These are phyloP conservation scores for Saccharomycopsis fodiens DNA, from an alignment of 805 yeast species.

Conservation along the genomic window DNA sequence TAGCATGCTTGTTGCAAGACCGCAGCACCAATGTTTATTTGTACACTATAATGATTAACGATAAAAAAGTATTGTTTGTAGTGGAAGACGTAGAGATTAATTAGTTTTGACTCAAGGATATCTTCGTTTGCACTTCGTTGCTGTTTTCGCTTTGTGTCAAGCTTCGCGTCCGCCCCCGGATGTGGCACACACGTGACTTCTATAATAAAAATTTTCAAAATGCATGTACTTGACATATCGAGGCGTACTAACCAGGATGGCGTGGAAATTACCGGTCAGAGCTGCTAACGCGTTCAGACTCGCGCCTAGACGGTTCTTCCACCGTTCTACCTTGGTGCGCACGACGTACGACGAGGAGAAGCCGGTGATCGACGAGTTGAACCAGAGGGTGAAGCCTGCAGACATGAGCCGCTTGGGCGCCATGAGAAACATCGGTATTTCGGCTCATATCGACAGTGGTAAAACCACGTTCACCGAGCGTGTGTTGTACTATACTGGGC, in stretches of 20 bases:
- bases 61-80: neutral
- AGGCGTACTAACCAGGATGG: too few relatives aligned
- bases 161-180: too few relatives aligned
- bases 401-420: constrained; percentile 46
- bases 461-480: constrained; percentile 98
- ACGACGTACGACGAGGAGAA: constrained; percentile 66
- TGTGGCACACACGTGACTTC: too few relatives aligned
- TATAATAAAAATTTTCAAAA: too few relatives aligned
- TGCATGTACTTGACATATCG: too few relatives aligned
- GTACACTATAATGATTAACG: neutral
- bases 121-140: neutral
- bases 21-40: too few relatives aligned
- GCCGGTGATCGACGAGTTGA: constrained; percentile 53
- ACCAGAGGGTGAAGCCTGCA: constrained; percentile 35
- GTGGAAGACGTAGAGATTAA: neutral
- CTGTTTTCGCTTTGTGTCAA: neutral
- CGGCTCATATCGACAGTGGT: constrained; percentile 98
- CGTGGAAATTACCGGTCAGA: too few relatives aligned
- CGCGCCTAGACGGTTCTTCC: constrained; percentile 27
- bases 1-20: too few relatives aligned
- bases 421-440: constrained; percentile 92
- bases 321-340: constrained; percentile 25
- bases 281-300: too few relatives aligned
- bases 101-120: neutral
- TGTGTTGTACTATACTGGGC: constrained; percentile 90